Base-by-base conservation (phyloP, 768 basidiomycete species). In the Amanita fuliginea region DNA sequence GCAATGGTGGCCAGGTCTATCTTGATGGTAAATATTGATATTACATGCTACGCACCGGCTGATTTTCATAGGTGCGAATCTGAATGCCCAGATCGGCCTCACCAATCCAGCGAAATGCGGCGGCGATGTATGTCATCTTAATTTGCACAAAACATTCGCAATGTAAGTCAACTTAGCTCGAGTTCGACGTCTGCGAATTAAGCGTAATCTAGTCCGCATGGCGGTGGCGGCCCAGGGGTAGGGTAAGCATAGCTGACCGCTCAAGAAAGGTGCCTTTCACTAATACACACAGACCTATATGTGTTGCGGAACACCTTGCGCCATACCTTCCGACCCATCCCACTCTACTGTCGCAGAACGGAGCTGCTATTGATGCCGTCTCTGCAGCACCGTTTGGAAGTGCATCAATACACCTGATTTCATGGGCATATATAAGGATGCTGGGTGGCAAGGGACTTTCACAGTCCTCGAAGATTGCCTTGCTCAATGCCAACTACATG, bases 351-450 rank as follows among this genome's bases (percentile, higher is more conserved):
- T 79, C 74, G 7, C 82, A 81, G 33, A 81, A 83, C 9, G 62
- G 71, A n/a, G 66, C 78, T 44, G 80, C 85, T 1, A 97, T 99
- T 54, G 72, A 83, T 26, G 88, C 96, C 5, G 85, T 98, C 41
- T 81, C 95, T 7, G 89, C 89, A 0, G 92, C 87, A 1, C 96
- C 93, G 0, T 98, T 81, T 61, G 95, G 96, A 40, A 94, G 91
- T 55, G 89, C 96, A 2, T 94, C 91, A 6, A 93, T 99, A 59
- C 82, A 89, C 42, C 75, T 94, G 53, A 97, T 98, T 59, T 97
- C 94, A 0, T 98, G 95, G 94, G 95, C 96, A 10, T 99, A 96
- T 66, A 90, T 96, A 75, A 95, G 89, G 71, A 98, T 99, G 96
- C 79, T 99, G n/a, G 96, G 96, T 22, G 95, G 94, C 6, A 70